Evolutionary conservation across 148 eudicot genomes (phyloP).

Genomic region (Euryodendron excelsum): DNA sequence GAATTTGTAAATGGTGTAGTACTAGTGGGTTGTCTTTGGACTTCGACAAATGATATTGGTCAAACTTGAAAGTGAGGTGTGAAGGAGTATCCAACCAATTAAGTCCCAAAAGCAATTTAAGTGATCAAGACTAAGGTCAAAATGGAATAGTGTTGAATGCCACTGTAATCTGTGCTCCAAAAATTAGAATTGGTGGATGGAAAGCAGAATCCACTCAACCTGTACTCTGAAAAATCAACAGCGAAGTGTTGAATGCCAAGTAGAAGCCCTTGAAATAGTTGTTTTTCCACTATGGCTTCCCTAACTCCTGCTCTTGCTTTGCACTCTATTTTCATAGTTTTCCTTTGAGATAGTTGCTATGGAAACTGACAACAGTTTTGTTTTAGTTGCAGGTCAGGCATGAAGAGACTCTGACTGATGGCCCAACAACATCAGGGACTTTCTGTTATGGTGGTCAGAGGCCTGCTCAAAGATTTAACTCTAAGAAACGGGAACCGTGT

Average conservation of each 20-base stretch:
- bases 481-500: slow-evolving; percentile 33
- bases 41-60: not conserved
- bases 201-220: not conserved
- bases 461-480: slow-evolving; percentile 27
- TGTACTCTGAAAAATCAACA: not conserved
- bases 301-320: not conserved
- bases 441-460: slow-evolving; percentile 32
- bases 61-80: not conserved
- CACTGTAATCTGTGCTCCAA: not conserved
- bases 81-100: too few species aligned
- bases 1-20: not conserved
- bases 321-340: not conserved
- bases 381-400: slow-evolving; percentile 28
- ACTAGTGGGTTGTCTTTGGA: not conserved
- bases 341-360: not conserved
- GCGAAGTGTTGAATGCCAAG: not conserved
- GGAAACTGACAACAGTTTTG: not conserved
- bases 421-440: slow-evolving; percentile 29
- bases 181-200: too few species aligned
- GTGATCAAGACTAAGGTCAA: too few species aligned
- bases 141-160: not conserved
- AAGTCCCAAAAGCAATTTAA: too few species aligned
- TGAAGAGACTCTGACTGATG: slow-evolving; percentile 20
- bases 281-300: not conserved
- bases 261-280: not conserved